Evolutionary conservation across 108 stramenopile species (phyloP), one percentile per base, ranked within the genome.

Genomic region (Conticribra weissflogii): DNA sequence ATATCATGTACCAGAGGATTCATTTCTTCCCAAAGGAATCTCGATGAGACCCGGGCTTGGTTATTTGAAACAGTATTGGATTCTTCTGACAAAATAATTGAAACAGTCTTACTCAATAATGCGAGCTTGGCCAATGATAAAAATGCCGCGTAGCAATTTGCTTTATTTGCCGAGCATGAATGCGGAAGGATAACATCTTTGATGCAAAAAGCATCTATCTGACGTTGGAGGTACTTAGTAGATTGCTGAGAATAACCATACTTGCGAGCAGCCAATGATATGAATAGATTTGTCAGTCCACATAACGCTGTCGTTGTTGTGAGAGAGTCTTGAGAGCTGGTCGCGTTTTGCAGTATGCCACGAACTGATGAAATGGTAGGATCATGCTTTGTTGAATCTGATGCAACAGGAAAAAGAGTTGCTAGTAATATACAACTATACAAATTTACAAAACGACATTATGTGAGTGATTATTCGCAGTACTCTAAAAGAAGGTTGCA

Each of bases 391-490:
- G 23, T 54, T 61, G 64, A 63, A 44, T 62, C 60, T 1, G 71
- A 33, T 49, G 58, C 16, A 31, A 76, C 52, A 15, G 79, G 79
- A 52, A 12, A 70, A 23, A 75, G 36, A 32, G 69, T 41, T 17
- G 79, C 73, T 22, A 79, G 58, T 23, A 79, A 25, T 28, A 79
- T 60, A 34, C 70, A 79, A 30, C 68, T 78, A 23, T 3, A 36
- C 2, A 17, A 19, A 4, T 56, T 16, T 48, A 19, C 28, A 15
- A 7, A 27, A 14, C 34, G 7, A 30, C 61, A 54, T 33, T 24
- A 24, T n/a, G 23, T 22, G 31, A 49, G n/a, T n/a, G n/a, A n/a
- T n/a, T n/a, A n/a, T n/a, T n/a, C n/a, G n/a, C n/a, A n/a, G n/a
- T n/a, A n/a, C n/a, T n/a, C n/a, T n/a, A n/a, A n/a, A n/a, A n/a